phyloP scores from a whole-genome alignment of 176 grass and related monocot species.

The Secale cereale region DNA sequence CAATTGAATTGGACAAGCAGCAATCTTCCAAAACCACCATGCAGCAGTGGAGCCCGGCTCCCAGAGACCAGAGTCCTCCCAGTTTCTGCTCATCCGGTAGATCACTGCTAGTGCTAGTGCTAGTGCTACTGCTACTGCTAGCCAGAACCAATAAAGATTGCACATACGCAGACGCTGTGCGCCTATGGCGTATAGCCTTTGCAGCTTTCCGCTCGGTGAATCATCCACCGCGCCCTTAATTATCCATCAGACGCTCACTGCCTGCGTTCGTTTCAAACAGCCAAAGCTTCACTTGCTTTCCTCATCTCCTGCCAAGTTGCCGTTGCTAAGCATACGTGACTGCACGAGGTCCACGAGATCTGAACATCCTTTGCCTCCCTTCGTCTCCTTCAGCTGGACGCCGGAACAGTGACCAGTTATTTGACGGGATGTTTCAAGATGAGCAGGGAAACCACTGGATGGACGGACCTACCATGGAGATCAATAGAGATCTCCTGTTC shows the following conservation, averaged over 20 bases:
- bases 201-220: constrained; percentile 40
- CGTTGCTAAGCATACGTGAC: constrained; percentile 8
- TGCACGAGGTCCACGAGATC: constrained; percentile 21
- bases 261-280: background rate
- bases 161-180: constrained; percentile 23
- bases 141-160: constrained; percentile 25
- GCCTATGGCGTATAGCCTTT: constrained; percentile 29
- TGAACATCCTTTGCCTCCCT: background rate
- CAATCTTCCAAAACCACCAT: constrained; percentile 13
- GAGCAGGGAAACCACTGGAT: constrained; percentile 20
- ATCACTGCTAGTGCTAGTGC: background rate
- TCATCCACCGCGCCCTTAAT: background rate
- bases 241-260: background rate
- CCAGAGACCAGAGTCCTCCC: background rate
- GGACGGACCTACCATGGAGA: constrained; percentile 2
- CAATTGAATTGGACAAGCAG: background rate
- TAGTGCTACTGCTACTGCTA: background rate
- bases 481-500: constrained; percentile 10
- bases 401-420: constrained; percentile 36
- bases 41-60: background rate
- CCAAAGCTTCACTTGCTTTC: background rate
- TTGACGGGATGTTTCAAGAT: constrained; percentile 40
- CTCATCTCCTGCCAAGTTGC: too few species aligned
- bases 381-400: background rate
- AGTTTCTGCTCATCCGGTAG: background rate